Base-by-base conservation (phyloP, 768 basidiomycete species). In the Symmetrospora coprosmae region DNA sequence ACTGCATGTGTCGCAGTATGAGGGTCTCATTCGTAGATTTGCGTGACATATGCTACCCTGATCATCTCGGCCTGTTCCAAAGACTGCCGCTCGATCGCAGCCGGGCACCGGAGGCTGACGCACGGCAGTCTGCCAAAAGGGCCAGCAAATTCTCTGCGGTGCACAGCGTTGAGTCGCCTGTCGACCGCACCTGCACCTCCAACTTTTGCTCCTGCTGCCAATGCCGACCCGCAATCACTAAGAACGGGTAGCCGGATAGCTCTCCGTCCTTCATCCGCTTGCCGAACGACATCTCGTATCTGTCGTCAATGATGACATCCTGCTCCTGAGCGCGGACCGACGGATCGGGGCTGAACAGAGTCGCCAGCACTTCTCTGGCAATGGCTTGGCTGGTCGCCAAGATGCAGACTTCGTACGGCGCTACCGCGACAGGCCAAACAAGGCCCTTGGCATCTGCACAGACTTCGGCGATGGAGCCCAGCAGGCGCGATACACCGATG, bases 281-380 rank as follows among this genome's bases (percentile, higher is more conserved):
- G 23, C 62, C 62, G 16, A 64, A 60, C 6, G 46, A 30, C 19
- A 60, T 21, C 2, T 37, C 21, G 49, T 11, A 51, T 5, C 62
- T 41, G 33, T 64, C 62, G 45, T 64, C 62, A 11, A 60, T 48
- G 14, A 64, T 30, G 4, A 60, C 45, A n/a, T 64, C 43, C 3
- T 25, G 34, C 14, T 33, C 11, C 21, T 21, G 4, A 7, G 30
- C 9, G 4, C 33, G 33, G 13, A 35, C 5, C 8, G 11, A 9
- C 7, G 11, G 6, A 7, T 38, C 23, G n/a, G n/a, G n/a, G 23
- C 28, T 16, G 2, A 30, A 5, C 13, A 25, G 33, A 3, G 4
- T 33, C 9, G 49, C 49, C 3, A 50, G 13, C 19, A 14, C 9
- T 4, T 46, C 16, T 2, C 30, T 48, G 25, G n/a, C 47, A 14